Base-by-base conservation (phyloP, 495 filamentous ascomycete genomes). In the Penicillium coffeae region DNA sequence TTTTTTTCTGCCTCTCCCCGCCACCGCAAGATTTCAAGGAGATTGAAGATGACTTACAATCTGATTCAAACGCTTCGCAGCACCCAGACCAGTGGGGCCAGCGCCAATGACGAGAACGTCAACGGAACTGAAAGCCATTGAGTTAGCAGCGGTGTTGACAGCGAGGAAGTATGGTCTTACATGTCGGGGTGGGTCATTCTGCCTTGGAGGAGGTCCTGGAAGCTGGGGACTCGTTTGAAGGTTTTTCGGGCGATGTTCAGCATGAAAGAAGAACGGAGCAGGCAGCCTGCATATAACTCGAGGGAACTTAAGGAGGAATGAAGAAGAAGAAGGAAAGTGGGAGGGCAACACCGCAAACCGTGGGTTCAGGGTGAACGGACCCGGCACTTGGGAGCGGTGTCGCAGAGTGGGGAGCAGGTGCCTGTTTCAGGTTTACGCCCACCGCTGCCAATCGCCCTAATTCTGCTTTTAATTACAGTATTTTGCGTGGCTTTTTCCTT, bases 71-170 rank as follows among this genome's bases (percentile, higher is more conserved):
- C 93, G 87, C 78, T 99, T 99, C 45, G 92, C 93, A 62, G 93
- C 93, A 75, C 93, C 93, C 57, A 96, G 78, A 58, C 93, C 93
- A 58, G 93, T 97, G 48, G 93, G 93, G 58, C 93, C 93, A 71
- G 93, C 93, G 58, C 93, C 93, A 79, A 99, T 96, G 73, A 99
- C 84, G 60, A 99, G 88, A 56, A 99, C 85, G 73, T 99, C 94
- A 66, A 99, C 90, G 52, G 87, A 83, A 67, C 90, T 96, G 60
- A 50, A 40, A 58, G 37, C 14, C 45, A 42, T 49, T 52, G 65
- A 67, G 62, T 42, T 33, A 43, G 14, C 21, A 36, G 27, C 32
- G 38, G 15, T 25, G 27, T 20, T 10, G 10, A 15, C 16, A 40
- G n/a, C 33, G 20, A 43, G 49, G 39, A 25, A 36, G 41, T 18